Percentiles rank a stretch among this genome's conserved stretches.
Conservation (phyloP, 805 yeast species). For the Yarrowia phangngaensis region DNA sequence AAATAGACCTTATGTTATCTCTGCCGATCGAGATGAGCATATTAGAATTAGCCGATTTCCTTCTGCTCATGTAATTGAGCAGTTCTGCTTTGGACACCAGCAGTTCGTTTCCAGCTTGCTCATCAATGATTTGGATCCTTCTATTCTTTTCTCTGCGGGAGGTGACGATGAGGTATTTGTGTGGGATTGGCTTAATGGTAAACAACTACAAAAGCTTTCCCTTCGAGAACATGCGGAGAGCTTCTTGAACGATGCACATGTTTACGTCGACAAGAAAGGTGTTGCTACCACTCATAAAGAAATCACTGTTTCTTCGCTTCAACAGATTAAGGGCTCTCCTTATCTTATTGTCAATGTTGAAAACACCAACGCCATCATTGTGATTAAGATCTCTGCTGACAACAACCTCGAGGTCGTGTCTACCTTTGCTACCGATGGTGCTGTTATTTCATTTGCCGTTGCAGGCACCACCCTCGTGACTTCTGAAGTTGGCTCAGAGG, state of each 20-base stretch:
- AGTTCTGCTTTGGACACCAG: constrained; percentile 81
- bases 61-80: constrained; percentile 67
- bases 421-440: constrained; percentile 34
- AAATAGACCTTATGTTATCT: constrained; percentile 54
- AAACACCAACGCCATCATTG: constrained; percentile 33
- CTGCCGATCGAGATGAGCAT: constrained; percentile 96
- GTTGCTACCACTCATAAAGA: constrained; percentile 26
- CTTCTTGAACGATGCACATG: constrained; percentile 53
- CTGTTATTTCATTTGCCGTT: constrained; percentile 31
- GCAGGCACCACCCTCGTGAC: constrained; percentile 23
- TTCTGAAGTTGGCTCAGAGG: constrained; percentile 30
- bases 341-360: constrained; percentile 38
- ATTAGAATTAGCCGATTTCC: constrained; percentile 81
- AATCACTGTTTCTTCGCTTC: constrained; percentile 34
- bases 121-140: constrained; percentile 50
- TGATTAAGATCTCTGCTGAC: constrained; percentile 34
- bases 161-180: constrained; percentile 73
- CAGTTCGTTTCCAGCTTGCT: constrained; percentile 71
- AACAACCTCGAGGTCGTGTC: constrained; percentile 33
- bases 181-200: constrained; percentile 74
- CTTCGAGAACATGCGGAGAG: constrained; percentile 45
- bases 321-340: constrained; percentile 38
- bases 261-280: constrained; percentile 44
- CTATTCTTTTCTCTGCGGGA: constrained; percentile 73
- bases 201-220: constrained; percentile 49